Percentiles rank a stretch among this genome's conserved stretches.
These are phyloP conservation scores for Rhamnella rubrinervis DNA, from an alignment of 331 rosid genomes.

Conservation along the genomic window DNA sequence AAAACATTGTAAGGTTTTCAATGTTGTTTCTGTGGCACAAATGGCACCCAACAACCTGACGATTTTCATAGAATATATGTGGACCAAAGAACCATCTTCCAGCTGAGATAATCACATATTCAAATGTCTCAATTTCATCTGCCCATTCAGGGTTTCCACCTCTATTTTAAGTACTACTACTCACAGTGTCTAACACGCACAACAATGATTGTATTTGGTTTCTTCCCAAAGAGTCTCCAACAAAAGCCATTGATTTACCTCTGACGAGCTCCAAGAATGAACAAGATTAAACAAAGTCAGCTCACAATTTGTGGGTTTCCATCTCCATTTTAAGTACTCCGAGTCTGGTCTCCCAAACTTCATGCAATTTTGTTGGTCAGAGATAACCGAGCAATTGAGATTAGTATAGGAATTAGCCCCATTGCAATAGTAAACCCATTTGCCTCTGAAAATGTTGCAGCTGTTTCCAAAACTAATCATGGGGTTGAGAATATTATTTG, in stretches of 20 bases:
- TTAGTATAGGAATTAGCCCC: neutral
- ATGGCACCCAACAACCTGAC: slow-evolving; percentile 10
- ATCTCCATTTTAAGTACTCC: slow-evolving; percentile 11
- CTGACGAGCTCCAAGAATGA: slow-evolving; percentile 15
- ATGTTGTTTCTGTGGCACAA: slow-evolving; percentile 3
- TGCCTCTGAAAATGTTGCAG: slow-evolving; percentile 1
- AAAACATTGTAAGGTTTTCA: slow-evolving; percentile 7
- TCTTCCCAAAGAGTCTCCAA: slow-evolving; percentile 12
- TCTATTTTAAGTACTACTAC: slow-evolving; percentile 3
- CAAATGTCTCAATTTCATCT: neutral
- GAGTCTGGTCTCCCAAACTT: slow-evolving; percentile 16
- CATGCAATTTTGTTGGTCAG: slow-evolving; percentile 8
- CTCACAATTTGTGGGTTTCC: slow-evolving; percentile 10
- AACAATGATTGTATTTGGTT: slow-evolving; percentile 17
- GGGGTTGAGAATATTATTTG: neutral
- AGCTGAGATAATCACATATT: slow-evolving; percentile 3
- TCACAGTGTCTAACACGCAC: slow-evolving; percentile 16
- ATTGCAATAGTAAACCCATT: neutral
- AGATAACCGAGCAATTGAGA: slow-evolving; percentile 11
- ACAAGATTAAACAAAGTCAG: neutral
- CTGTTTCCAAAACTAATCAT: neutral
- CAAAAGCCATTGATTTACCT: slow-evolving; percentile 19
- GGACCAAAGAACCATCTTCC: slow-evolving; percentile 20
- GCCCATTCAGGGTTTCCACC: slow-evolving; percentile 1
- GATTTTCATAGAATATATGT: slow-evolving; percentile 2